Base-by-base conservation (phyloP, 2,329 filamentous ascomycete species). In the Xylariales sp. region DNA sequence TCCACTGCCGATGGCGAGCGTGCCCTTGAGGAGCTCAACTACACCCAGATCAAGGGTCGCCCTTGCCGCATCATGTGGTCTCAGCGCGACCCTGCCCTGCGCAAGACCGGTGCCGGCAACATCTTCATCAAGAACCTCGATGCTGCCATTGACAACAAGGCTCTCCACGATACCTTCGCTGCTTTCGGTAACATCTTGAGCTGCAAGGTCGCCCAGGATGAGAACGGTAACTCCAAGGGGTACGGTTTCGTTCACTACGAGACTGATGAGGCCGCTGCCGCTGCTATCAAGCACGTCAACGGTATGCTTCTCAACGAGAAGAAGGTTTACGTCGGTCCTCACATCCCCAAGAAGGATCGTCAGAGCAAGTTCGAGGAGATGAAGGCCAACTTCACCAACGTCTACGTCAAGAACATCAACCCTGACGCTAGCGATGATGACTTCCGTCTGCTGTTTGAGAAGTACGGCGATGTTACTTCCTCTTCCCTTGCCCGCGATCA, bases 1-100 rank as follows among this genome's bases (percentile, higher is more conserved):
- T 91, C 88, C 67, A 95, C 90, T 46, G 67, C 81, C 47, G 93
- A 98, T 65, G 93, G 93, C 57, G 93, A 98, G 78, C 94, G 95
- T 71, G 93, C 93, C 57, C 83, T 98, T 45, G 93, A 98, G 73
- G 93, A 98, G 72, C 81, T 98, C 56, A 98, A 98, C 82, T 98
- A 98, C 78, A 98, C 93, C 48, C 76, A 96, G 57, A 97, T 98
- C 76, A 97, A 97, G 81, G 90, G 90, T 57, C 89, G 87, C 62
- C 91, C 93, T 44, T 98, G 93, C 85, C 91, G 93, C 61, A 98
- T 98, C 74, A 98, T 98, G 93, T 98, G 93, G 93, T 98, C 93
- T 50, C 93, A 98, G 80, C 93, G 93, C 67, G 93, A 98, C 69
- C 93, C 93, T 51, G 91, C 91, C 64, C 83, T 98, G 57, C 93